These are phyloP conservation scores for Catunica adiposa DNA, from an alignment of 2,329 filamentous ascomycete species.

Conservation along the genomic window DNA sequence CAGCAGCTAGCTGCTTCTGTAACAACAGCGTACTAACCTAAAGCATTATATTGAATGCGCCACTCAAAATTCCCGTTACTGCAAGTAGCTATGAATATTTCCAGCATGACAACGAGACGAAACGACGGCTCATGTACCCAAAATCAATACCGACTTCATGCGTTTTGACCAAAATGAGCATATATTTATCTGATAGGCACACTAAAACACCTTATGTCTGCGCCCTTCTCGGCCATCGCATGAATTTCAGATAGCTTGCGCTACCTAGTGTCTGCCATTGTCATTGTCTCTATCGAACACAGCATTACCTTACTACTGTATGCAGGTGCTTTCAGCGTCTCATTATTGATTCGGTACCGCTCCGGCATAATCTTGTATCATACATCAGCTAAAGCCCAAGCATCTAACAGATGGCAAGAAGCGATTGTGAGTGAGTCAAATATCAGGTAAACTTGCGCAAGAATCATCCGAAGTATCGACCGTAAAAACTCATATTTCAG, in stretches of 20 bases:
- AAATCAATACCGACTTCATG: background rate
- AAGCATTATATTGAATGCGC: no score
- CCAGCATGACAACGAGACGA: background rate
- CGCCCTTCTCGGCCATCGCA: no score
- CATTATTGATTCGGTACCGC: background rate
- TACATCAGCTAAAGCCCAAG: background rate
- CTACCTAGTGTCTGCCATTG: no score
- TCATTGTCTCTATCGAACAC: no score
- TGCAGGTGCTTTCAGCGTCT: no score
- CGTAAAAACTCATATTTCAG: background rate
- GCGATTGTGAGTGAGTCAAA: background rate
- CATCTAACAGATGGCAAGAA: background rate
- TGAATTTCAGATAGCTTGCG: no score
- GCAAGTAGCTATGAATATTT: background rate
- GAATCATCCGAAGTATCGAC: background rate
- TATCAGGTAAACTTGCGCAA: background rate
- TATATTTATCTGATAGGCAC: background rate
- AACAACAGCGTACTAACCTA: no score
- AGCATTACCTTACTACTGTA: no score
- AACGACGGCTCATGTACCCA: background rate
- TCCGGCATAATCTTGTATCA: background rate
- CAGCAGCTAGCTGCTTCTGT: no score
- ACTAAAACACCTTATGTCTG: no score
- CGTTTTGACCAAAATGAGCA: background rate
- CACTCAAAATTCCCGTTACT: no score